Base-by-base conservation (phyloP, 2,329 filamentous ascomycete genomes). In the Phialocephala sp. region DNA sequence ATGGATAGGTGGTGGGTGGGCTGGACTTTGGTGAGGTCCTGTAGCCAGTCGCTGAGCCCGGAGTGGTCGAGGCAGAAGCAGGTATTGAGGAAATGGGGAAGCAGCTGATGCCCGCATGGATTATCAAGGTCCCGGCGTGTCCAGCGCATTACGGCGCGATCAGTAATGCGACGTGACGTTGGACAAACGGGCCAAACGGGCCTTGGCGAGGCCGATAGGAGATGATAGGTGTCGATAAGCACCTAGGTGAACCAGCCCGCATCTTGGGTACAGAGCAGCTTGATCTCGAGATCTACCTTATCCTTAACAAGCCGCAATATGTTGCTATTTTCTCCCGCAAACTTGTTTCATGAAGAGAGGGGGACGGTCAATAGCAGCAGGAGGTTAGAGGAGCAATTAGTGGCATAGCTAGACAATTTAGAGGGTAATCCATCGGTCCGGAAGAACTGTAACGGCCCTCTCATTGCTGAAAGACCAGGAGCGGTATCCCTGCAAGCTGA, bases 101-200 rank as follows among this genome's bases (percentile, higher is more conserved):
- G 45, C 43, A 52, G 45, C 59, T 47, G 32, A 60, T 37, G 43
- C 59, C 8, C 45, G 22, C 45, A 37, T 54, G 59, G 32, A 39
- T 55, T 55, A 37, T 18, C 2, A 20, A 6, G 6, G 11, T 35
- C 41, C 41, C 18, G 41, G 20, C 22, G 41, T 22, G 45, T 50
- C 12, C 45, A 50, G 45, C 41, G 36, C 36, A 60, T 50, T 60
- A 50, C 58, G 50, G 27, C 58, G 41, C 8, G 22, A 60, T 36
- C 50, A 18, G 27, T 45, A 24, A 52, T 50, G 43, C 43, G 43
- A 35, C 59, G 43, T 60, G 59, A 60, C 59, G 59, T 60, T 50
- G 22, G 50, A 32, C 50, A 18, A 35, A 18, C 12, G 24, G 24
- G 5, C 59, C 54, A 37, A 43, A 43, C 59, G 58, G 37, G 37